A percentile compares a stretch with the other conserved stretches of the same genome.
phyloP scores from a whole-genome alignment of 139 green algal species.

The Volvox africanus region DNA sequence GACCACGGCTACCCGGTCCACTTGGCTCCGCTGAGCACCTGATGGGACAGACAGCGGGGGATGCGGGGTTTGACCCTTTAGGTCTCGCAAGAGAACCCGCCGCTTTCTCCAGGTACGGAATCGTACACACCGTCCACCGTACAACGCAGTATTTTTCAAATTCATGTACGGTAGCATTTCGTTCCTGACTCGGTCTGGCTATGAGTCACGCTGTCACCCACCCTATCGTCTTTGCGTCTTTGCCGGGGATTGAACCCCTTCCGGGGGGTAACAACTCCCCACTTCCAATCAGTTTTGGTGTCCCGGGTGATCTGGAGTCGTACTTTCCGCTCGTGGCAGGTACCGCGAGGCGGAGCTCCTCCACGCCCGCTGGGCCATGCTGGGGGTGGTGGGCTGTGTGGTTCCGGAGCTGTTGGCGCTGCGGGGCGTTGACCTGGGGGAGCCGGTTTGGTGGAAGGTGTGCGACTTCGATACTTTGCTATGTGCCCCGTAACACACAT shows the following conservation, averaged over 20 bases:
- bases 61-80: conserved; percentile 80
- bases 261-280: no score
- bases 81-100: conserved; percentile 52
- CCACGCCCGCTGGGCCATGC: conserved; percentile 79
- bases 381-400: conserved; percentile 70
- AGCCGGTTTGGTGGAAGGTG: conserved; percentile 72
- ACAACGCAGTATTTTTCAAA: no score
- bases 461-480: not conserved
- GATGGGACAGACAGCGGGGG: conserved; percentile 59
- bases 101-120: conserved; percentile 40
- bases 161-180: no score
- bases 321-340: conserved; percentile 10
- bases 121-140: no score
- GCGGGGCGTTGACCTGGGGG: conserved; percentile 60
- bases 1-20: conserved; percentile 59
- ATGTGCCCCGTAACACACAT: no score
- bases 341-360: conserved; percentile 70
- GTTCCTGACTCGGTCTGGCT: no score
- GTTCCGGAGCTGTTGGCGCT: conserved; percentile 66
- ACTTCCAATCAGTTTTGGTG: no score
- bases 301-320: no score
- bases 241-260: no score
- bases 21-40: conserved; percentile 61
- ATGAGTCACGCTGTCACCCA: no score
- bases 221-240: no score